Conservation (phyloP, 306 rosid genomes). For the Glycine soja region DNA sequence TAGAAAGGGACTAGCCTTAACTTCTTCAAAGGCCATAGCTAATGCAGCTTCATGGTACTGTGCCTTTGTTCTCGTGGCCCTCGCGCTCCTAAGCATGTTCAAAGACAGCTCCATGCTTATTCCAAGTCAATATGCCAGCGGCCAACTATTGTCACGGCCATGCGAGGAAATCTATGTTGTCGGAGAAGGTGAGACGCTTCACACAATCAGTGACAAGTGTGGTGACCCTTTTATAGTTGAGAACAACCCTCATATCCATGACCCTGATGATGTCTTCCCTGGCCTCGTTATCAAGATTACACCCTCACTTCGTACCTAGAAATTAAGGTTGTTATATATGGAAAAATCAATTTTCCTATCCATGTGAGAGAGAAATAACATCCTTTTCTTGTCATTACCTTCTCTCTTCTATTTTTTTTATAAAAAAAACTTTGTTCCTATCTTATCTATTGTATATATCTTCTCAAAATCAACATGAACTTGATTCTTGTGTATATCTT, state of each 20-base stretch:
- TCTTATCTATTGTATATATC: background rate
- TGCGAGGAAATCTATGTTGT: constrained; percentile 69
- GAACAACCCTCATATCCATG: constrained; percentile 67
- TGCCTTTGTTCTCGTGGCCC: constrained; percentile 48
- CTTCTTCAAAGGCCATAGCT: constrained; percentile 38
- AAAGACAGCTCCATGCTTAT: constrained; percentile 12
- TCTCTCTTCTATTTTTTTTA: background rate
- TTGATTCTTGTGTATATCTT: background rate
- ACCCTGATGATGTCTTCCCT: constrained; percentile 57
- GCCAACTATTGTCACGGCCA: constrained; percentile 8
- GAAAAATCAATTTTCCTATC: no score
- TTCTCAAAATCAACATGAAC: no score
- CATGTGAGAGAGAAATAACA: no score
- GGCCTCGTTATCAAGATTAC: constrained; percentile 51
- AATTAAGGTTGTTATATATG: no score
- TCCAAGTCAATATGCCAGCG: background rate
- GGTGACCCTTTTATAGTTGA: constrained; percentile 66
- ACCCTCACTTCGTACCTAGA: background rate
- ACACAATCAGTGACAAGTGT: constrained; percentile 63
- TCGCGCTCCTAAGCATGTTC: constrained; percentile 40
- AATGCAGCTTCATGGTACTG: constrained; percentile 61
- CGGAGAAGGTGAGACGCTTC: constrained; percentile 64
- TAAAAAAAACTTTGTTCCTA: background rate
- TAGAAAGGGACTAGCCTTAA: constrained; percentile 7
- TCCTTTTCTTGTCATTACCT: constrained; percentile 6